A percentile compares a stretch with the other conserved stretches of the same genome.
Conservation (phyloP, 2,329 filamentous ascomycete genomes). For the Lojkania enalia region DNA sequence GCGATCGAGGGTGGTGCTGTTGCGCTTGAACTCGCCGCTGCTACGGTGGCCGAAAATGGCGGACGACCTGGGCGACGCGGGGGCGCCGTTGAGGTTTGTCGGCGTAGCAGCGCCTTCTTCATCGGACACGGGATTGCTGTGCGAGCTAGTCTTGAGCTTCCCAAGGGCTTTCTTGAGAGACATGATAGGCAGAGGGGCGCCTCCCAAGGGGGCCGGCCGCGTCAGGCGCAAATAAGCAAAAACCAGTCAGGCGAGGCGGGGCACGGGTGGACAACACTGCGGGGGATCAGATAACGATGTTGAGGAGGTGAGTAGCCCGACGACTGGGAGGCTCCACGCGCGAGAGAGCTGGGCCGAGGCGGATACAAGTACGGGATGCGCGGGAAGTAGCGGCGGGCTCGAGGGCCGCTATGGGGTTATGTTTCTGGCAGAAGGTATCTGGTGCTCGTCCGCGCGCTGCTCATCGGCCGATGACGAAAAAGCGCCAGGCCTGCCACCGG, state of each 20-base stretch:
- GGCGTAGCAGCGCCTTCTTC: constrained; percentile 39
- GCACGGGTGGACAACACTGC: background rate
- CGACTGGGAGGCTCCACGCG: too few relatives aligned
- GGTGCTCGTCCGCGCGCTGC: too few relatives aligned
- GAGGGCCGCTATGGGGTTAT: too few relatives aligned
- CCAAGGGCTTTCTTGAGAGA: constrained; percentile 53
- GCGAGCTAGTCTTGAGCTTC: constrained; percentile 46
- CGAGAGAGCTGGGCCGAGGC: background rate
- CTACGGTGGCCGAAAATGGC: constrained; percentile 32
- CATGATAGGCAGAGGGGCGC: constrained; percentile 20
- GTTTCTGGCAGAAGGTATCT: too few relatives aligned
- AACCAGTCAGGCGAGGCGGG: background rate
- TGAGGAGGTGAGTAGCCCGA: too few relatives aligned
- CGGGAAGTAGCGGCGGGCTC: too few relatives aligned
- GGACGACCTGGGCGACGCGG: constrained; percentile 33
- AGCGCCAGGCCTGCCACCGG: too few relatives aligned
- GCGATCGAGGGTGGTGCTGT: constrained; percentile 24
- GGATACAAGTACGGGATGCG: background rate
- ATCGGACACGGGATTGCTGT: constrained; percentile 38
- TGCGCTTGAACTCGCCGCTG: constrained; percentile 41
- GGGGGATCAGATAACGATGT: too few relatives aligned
- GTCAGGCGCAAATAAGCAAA: too few relatives aligned
- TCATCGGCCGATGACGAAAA: too few relatives aligned
- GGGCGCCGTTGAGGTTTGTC: constrained; percentile 32
- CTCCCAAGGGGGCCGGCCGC: background rate